Base-by-base conservation (phyloP, 176 grass and related monocot genomes). In the Hyparrhenia diplandra region DNA sequence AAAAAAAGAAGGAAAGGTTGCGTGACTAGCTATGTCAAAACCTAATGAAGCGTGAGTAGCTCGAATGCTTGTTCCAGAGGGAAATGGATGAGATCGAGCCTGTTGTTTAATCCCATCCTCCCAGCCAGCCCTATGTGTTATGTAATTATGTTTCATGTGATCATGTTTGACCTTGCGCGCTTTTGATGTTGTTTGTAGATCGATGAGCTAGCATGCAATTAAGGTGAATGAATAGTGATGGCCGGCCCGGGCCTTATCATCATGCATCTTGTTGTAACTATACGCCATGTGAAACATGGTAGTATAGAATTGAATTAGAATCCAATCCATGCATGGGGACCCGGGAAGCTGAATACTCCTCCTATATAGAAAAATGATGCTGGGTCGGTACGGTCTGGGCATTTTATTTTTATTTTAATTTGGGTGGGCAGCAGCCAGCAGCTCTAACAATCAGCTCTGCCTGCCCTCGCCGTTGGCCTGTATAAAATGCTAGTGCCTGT, bases 271-370 rank as follows among this genome's bases (percentile, higher is more conserved):
- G 31, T 9, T 5, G 1, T 35, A 4, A 55, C 12, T 30, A 67
- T 80, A 28, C 32, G 69, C 43, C 84, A 86, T 86, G 78, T 81
- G 85, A 77, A 51, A 30, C 67, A 40, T 55, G 59, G 66, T 73
- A 85, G 20, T 79, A 49, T 52, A 21, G 49, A 52, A 52, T 51
- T 47, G 12, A 49, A 49, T 5, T 85, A 85, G 49, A 83, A 49
- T 64, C 36, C n/a, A n/a, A 36, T 64, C 36, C 43, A 46, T 41
- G 39, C 40, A 11, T 77, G 16, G 57, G 61, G 71, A 32, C 24
- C 32, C 32, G 18, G 27, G 6, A 73, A 3, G 27, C 2, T 9
- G 10, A 77, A 47, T 77, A 78, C n/a, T n/a, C n/a, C n/a, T 2
- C 69, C 77, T 78, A 77, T 21, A 17, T 4, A 49, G 4, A 28